Evolutionary conservation across 2,329 filamentous ascomycete genomes (phyloP).

Genomic region (Diaporthe batatas): DNA sequence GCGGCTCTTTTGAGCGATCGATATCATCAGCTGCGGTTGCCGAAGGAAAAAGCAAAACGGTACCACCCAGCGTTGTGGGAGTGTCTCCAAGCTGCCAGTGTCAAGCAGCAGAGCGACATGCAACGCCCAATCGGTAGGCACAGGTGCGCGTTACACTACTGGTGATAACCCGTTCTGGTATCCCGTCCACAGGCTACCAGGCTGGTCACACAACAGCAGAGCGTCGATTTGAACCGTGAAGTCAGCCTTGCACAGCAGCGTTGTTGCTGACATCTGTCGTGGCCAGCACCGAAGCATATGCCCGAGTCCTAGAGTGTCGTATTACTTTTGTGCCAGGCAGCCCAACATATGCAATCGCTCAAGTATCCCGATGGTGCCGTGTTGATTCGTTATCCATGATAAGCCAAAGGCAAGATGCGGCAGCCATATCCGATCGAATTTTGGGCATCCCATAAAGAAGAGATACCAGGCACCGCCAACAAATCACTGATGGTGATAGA

Average conservation of each 20-base stretch:
- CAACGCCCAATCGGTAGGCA: slow-evolving; percentile 30
- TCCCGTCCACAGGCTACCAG: neutral
- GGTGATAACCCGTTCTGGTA: slow-evolving; percentile 8
- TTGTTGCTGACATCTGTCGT: slow-evolving; percentile 36
- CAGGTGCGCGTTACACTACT: neutral
- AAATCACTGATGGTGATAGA: neutral
- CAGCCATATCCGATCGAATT: neutral
- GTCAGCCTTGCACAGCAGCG: slow-evolving; percentile 7
- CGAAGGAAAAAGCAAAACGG: slow-evolving; percentile 27
- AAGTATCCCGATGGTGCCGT: neutral
- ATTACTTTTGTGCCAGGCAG: neutral
- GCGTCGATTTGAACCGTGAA: neutral
- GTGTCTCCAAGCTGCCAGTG: neutral
- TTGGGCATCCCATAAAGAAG: neutral
- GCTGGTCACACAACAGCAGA: neutral
- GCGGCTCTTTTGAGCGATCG: slow-evolving; percentile 30
- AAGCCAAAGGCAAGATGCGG: neutral
- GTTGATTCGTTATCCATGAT: too few relatives aligned
- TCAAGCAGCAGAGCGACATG: slow-evolving; percentile 23
- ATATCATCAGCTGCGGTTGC: neutral
- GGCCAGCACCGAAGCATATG: neutral
- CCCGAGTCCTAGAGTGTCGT: slow-evolving; percentile 27
- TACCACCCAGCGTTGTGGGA: slow-evolving; percentile 12
- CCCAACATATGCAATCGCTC: neutral
- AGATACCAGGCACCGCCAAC: neutral